Percentiles rank a stretch among this genome's conserved stretches.
Evolutionary conservation across 768 basidiomycete species (phyloP).

Genomic region (Termitomyces bulborhizus): DNA sequence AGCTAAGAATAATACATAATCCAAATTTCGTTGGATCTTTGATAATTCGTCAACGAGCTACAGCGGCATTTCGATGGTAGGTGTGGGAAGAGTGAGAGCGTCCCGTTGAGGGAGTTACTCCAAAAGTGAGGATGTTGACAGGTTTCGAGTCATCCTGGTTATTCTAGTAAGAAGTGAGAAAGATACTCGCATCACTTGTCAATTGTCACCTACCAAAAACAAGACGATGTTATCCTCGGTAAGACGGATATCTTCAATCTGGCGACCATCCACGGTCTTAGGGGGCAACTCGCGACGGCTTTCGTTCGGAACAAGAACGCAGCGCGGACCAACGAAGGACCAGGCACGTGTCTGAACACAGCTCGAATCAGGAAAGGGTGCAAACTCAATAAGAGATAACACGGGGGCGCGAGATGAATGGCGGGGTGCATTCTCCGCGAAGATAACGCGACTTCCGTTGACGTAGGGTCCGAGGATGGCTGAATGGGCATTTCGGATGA

Average conservation of each 20-base stretch:
- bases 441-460: slow-evolving; percentile 41
- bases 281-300: slow-evolving; percentile 34
- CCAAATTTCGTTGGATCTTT: background rate
- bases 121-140: slow-evolving; percentile 44
- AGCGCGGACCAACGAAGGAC: slow-evolving; percentile 35
- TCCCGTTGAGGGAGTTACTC: slow-evolving; percentile 21
- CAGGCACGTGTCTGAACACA: slow-evolving; percentile 26
- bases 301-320: slow-evolving; percentile 36
- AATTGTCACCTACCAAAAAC: slow-evolving; percentile 36
- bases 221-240: slow-evolving; percentile 60
- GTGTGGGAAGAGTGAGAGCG: slow-evolving; percentile 17
- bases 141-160: slow-evolving; percentile 30
- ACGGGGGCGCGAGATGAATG: slow-evolving; percentile 14
- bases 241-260: slow-evolving; percentile 43
- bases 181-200: background rate
- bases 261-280: slow-evolving; percentile 36
- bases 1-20: background rate
- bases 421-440: slow-evolving; percentile 31
- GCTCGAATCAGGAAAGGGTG: slow-evolving; percentile 31
- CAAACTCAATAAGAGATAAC: slow-evolving; percentile 35
- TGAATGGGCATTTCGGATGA: slow-evolving; percentile 35
- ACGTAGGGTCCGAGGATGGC: slow-evolving; percentile 34
- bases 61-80: slow-evolving; percentile 3
- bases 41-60: background rate
- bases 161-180: slow-evolving; percentile 23